Percentiles rank a stretch among this genome's conserved stretches.
phyloP scores from a whole-genome alignment of 1,284 basidiomycete genomes.

The Ganoderma sinense region DNA sequence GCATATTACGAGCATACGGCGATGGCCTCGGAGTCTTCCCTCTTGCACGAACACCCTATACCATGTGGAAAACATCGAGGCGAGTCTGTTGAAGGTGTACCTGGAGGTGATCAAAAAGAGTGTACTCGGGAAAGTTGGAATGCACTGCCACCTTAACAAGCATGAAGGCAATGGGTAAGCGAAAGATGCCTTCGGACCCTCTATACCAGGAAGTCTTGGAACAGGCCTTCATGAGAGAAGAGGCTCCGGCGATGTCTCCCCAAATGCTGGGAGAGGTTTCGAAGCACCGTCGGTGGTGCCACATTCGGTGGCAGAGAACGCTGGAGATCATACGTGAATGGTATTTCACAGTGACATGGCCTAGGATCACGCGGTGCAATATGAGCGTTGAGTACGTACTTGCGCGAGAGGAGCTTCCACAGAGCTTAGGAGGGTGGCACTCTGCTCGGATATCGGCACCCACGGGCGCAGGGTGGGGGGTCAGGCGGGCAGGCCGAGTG shows the following conservation, averaged over 20 bases:
- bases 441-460: not conserved
- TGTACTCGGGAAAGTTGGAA: constrained; percentile 5
- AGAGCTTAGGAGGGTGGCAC: constrained; percentile 10
- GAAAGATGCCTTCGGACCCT: constrained; percentile 1
- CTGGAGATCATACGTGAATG: constrained; percentile 29
- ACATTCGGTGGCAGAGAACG: constrained; percentile 24
- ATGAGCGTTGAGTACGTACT: constrained; percentile 20
- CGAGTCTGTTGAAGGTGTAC: not conserved
- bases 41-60: not conserved
- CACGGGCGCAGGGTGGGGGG: constrained; percentile 4
- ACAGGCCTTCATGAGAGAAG: constrained; percentile 12
- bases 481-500: constrained; percentile 8
- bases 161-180: constrained; percentile 8
- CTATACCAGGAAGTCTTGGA: constrained; percentile 14
- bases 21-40: not conserved
- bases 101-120: constrained; percentile 9
- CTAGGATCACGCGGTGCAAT: constrained; percentile 18
- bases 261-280: constrained; percentile 9
- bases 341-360: constrained; percentile 19
- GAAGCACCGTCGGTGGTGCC: constrained; percentile 8
- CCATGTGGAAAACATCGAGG: not conserved
- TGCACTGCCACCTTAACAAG: constrained; percentile 20
- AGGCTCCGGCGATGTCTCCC: not conserved
- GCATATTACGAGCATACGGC: not conserved
- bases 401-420: constrained; percentile 10